Evolutionary conservation across 225 moss, liverwort and hornwort species (phyloP).

Genomic region (Rhytidiadelphus loreus): DNA sequence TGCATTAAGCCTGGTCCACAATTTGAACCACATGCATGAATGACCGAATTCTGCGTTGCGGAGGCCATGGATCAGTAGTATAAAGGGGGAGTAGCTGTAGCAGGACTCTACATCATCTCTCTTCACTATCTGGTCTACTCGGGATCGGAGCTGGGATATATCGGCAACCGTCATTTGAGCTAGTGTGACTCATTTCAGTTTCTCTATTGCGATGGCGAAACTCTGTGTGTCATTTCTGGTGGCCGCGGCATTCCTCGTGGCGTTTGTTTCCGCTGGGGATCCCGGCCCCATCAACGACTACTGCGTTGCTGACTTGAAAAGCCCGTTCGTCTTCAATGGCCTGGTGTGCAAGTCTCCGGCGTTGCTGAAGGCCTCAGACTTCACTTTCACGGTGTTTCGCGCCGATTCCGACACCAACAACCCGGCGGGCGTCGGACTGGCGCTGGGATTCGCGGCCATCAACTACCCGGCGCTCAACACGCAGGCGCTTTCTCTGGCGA

Average conservation of each 20-base stretch:
- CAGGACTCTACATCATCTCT: background rate
- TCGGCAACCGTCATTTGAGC: background rate
- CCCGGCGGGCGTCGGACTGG: background rate
- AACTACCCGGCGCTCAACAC: conserved; percentile 39
- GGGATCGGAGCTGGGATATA: background rate
- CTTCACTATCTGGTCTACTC: background rate
- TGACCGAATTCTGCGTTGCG: background rate
- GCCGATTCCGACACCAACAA: background rate
- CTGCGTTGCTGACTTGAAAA: conserved; percentile 19
- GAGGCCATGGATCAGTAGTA: background rate
- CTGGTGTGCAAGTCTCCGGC: conserved; percentile 4
- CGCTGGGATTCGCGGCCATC: conserved; percentile 8
- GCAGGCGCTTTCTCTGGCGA: background rate
- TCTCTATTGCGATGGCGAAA: background rate
- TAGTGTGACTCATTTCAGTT: background rate
- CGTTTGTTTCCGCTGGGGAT: background rate
- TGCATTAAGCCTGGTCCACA: background rate
- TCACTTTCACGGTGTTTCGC: conserved; percentile 1
- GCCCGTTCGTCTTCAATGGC: background rate
- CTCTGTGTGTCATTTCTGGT: background rate
- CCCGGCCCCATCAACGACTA: conserved; percentile 16
- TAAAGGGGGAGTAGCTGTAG: background rate
- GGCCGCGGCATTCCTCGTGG: background rate
- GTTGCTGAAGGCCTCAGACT: background rate
- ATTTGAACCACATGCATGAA: background rate